These are phyloP conservation scores for Hordeum pubiflorum DNA, from an alignment of 202 grass and related monocot species.

Conservation along the genomic window DNA sequence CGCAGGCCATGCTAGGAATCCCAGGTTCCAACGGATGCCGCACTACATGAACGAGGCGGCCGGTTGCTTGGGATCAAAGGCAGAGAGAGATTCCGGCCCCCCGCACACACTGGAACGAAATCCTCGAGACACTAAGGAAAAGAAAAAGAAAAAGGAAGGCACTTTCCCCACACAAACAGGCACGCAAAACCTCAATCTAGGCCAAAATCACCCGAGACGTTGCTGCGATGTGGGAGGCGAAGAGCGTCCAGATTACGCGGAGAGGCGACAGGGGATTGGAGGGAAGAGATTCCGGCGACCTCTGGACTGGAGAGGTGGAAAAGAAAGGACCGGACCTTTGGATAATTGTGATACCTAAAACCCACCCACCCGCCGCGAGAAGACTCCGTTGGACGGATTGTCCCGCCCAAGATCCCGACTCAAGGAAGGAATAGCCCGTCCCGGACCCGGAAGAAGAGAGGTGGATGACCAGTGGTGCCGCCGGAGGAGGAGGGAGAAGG, in stretches of 20 bases:
- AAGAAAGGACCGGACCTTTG: not conserved
- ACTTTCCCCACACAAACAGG: not conserved
- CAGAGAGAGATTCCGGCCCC: constrained; percentile 7
- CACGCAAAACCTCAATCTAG: not conserved
- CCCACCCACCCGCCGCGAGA: not conserved
- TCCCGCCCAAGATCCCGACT: constrained; percentile 27
- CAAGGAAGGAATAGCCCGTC: not conserved
- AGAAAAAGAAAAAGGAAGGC: not conserved
- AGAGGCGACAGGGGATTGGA: constrained; percentile 47
- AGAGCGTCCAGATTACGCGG: constrained; percentile 35
- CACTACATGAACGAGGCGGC: constrained; percentile 6
- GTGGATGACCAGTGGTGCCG: not conserved
- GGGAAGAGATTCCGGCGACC: not conserved
- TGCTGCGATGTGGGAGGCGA: not conserved
- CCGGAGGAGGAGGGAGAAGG: not conserved
- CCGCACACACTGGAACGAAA: not conserved
- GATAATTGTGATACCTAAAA: not conserved
- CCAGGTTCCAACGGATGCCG: not conserved
- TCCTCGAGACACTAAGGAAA: not conserved
- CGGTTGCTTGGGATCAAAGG: constrained; percentile 27
- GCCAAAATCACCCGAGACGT: not conserved
- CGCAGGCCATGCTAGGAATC: constrained; percentile 42
- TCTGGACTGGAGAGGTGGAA: not conserved
- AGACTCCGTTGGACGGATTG: not conserved
- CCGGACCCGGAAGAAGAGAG: not conserved